A percentile compares a stretch with the other conserved stretches of the same genome.
phyloP scores from a whole-genome alignment of 1,284 basidiomycete species.

The Apiotrichum veenhuisii region DNA sequence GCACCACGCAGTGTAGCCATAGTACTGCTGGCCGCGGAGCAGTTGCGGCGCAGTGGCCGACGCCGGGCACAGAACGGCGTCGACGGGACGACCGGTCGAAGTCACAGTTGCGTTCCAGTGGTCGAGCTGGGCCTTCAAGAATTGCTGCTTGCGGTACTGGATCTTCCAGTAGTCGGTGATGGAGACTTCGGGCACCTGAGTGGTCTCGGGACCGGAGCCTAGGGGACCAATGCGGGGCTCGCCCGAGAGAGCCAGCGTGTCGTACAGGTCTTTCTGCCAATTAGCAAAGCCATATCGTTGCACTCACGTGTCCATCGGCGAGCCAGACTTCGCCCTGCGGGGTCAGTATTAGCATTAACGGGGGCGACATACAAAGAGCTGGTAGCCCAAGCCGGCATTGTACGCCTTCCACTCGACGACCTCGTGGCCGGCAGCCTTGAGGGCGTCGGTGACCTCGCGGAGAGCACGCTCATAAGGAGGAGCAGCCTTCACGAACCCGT shows the following conservation, averaged over 20 bases:
- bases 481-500: constrained; percentile 62
- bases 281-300: no score
- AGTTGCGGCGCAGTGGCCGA: constrained; percentile 51
- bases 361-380: constrained; percentile 4
- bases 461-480: constrained; percentile 67
- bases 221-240: constrained; percentile 33
- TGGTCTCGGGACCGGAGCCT: constrained; percentile 7
- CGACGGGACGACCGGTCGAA: constrained; percentile 14
- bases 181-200: constrained; percentile 10
- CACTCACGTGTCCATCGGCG: background rate
- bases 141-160: constrained; percentile 12
- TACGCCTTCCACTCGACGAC: constrained; percentile 46
- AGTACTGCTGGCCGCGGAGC: constrained; percentile 53
- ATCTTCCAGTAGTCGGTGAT: constrained; percentile 13
- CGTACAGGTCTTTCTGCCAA: constrained; percentile 3
- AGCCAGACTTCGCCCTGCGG: constrained; percentile 5
- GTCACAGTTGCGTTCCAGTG: constrained; percentile 10
- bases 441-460: constrained; percentile 56
- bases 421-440: constrained; percentile 63
- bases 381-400: constrained; percentile 2
- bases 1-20: constrained; percentile 21
- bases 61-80: constrained; percentile 15
- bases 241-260: constrained; percentile 23
- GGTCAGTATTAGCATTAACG: constrained; percentile 8
- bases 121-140: constrained; percentile 23